phyloP scores from a whole-genome alignment of 805 yeast genomes.

The Spencermartinsiella europaea region DNA sequence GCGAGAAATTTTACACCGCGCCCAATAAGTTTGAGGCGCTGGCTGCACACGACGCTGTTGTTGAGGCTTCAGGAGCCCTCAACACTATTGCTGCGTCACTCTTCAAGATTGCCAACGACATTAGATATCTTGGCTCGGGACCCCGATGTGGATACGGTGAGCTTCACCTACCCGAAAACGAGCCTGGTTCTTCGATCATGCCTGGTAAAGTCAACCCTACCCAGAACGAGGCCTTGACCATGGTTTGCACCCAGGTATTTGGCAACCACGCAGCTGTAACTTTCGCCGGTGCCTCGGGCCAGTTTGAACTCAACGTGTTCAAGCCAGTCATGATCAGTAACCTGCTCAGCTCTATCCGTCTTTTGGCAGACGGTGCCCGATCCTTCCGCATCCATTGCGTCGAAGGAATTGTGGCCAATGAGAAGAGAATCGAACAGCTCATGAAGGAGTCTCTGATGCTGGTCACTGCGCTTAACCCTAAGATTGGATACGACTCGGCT shows the following conservation, averaged over 20 bases:
- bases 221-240: constrained; percentile 97
- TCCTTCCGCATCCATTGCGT: constrained; percentile 95
- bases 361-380: constrained; percentile 80
- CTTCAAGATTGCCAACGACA: constrained; percentile 96
- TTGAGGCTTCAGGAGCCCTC: constrained; percentile 95
- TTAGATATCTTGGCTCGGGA: constrained; percentile 96
- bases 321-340: constrained; percentile 94
- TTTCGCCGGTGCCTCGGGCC: constrained; percentile 98
- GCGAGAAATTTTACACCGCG: constrained; percentile 85
- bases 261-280: constrained; percentile 96
- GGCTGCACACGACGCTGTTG: constrained; percentile 98
- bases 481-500: constrained; percentile 97
- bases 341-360: constrained; percentile 79
- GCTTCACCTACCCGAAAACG: constrained; percentile 91
- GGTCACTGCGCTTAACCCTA: constrained; percentile 97
- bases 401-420: constrained; percentile 88
- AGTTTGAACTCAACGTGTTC: constrained; percentile 96
- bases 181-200: constrained; percentile 99
- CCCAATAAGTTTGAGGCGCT: constrained; percentile 99
- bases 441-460: constrained; percentile 95
- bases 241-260: constrained; percentile 96
- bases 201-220: constrained; percentile 99
- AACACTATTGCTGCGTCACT: constrained; percentile 92
- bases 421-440: constrained; percentile 76
- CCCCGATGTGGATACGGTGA: constrained; percentile 99